Percentiles rank a stretch among this genome's conserved stretches.
Conservation (phyloP, 495 filamentous ascomycete species). For the Aspergillus homomorphus region DNA sequence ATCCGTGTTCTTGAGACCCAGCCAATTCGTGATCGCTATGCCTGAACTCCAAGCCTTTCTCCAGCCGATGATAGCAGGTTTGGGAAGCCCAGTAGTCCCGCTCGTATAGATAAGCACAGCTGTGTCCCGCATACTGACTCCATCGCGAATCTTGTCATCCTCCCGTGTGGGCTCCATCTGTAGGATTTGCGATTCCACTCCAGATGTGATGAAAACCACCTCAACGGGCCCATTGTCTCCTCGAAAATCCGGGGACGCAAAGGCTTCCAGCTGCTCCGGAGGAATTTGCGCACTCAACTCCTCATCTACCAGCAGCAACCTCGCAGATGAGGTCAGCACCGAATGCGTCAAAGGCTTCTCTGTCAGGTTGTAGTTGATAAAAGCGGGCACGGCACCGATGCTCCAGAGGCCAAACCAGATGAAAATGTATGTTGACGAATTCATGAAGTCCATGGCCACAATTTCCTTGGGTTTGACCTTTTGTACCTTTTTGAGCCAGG, state of each 20-base stretch:
- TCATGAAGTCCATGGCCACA: slow-evolving; percentile 86
- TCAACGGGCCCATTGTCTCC: slow-evolving; percentile 51
- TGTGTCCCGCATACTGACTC: slow-evolving; percentile 53
- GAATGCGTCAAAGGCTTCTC: slow-evolving; percentile 77
- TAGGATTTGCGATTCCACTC: slow-evolving; percentile 60
- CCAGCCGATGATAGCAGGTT: slow-evolving; percentile 84
- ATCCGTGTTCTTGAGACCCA: slow-evolving; percentile 56
- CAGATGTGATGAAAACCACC: slow-evolving; percentile 59
- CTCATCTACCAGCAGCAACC: slow-evolving; percentile 72
- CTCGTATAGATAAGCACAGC: slow-evolving; percentile 80
- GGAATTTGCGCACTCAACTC: slow-evolving; percentile 56
- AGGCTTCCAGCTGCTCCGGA: slow-evolving; percentile 40
- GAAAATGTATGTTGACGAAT: slow-evolving; percentile 79
- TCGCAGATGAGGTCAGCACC: slow-evolving; percentile 64
- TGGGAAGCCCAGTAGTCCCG: slow-evolving; percentile 89
- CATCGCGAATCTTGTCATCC: slow-evolving; percentile 57
- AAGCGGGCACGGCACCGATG: slow-evolving; percentile 84
- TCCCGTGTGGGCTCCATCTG: slow-evolving; percentile 57
- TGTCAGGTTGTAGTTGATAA: slow-evolving; percentile 89
- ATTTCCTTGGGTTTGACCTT: slow-evolving; percentile 72
- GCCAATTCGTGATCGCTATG: slow-evolving; percentile 54
- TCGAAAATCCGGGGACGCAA: slow-evolving; percentile 42
- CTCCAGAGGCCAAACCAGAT: slow-evolving; percentile 84
- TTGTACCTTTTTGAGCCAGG: slow-evolving; percentile 73
- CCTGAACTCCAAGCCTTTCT: slow-evolving; percentile 56